Conservation (phyloP, 208 protist genomes). For the Leishmania braziliensis region DNA sequence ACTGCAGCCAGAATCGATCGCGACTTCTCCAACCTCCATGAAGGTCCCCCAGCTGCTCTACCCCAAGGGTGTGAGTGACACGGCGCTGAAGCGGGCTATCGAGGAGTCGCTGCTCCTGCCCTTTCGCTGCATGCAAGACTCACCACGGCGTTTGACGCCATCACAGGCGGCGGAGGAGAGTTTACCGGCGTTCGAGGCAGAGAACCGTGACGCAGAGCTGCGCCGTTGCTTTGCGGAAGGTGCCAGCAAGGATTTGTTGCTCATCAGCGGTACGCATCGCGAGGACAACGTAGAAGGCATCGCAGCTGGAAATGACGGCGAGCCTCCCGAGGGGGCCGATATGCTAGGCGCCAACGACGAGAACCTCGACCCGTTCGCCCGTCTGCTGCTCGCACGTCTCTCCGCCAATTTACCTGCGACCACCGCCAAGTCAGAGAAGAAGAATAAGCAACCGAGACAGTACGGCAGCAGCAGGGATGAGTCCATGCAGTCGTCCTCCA, state of each 20-base stretch:
- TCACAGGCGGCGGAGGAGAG: constrained; percentile 18
- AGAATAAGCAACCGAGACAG: constrained; percentile 1
- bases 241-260: constrained; percentile 37
- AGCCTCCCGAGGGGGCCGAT: constrained; percentile 4
- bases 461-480: constrained; percentile 13
- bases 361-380: constrained; percentile 33
- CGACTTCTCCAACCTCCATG: not conserved
- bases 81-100: constrained; percentile 71
- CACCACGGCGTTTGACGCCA: constrained; percentile 34
- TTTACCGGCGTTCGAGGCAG: constrained; percentile 33
- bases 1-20: not conserved
- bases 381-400: constrained; percentile 28
- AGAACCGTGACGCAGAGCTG: constrained; percentile 36
- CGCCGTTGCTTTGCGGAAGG: constrained; percentile 38
- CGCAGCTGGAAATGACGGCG: constrained; percentile 5
- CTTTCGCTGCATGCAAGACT: constrained; percentile 59
- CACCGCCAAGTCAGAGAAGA: constrained; percentile 19
- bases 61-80: constrained; percentile 38
- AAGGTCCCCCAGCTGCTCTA: constrained; percentile 29
- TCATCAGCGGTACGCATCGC: constrained; percentile 13
- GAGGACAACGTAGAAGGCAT: constrained; percentile 16
- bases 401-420: constrained; percentile 17
- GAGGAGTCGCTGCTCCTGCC: constrained; percentile 60
- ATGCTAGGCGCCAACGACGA: constrained; percentile 20
- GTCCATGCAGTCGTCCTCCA: not conserved